phyloP scores from a whole-genome alignment of 768 basidiomycete species.

The Suillus subaureus region DNA sequence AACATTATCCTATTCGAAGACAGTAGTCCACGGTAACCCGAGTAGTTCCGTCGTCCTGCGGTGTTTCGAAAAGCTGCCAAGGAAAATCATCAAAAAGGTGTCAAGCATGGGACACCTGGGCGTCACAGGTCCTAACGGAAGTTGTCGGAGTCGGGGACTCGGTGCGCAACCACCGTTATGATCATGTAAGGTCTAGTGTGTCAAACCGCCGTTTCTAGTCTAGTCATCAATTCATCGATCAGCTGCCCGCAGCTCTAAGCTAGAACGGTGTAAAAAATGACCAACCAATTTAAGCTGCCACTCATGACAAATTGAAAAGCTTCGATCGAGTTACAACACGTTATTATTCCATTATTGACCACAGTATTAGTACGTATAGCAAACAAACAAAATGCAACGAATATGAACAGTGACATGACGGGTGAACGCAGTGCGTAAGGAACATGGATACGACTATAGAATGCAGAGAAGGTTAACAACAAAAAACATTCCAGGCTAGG shows the following conservation, averaged over 20 bases:
- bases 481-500: constrained; percentile 3
- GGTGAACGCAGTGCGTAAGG: constrained; percentile 6
- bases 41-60: too few species aligned
- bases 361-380: constrained; percentile 30
- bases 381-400: constrained; percentile 4
- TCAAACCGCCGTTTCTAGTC: not conserved
- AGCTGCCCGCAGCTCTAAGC: too few species aligned
- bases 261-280: not conserved
- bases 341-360: constrained; percentile 20
- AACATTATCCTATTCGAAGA: too few species aligned
- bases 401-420: constrained; percentile 18
- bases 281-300: not conserved
- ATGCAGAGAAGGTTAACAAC: constrained; percentile 11
- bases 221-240: not conserved
- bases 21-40: too few species aligned
- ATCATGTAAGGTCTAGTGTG: not conserved
- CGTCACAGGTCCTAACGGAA: too few species aligned
- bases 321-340: not conserved
- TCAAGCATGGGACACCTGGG: too few species aligned
- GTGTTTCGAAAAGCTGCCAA: too few species aligned
- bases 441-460: constrained; percentile 18
- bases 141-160: too few species aligned
- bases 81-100: too few species aligned
- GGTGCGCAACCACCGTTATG: too few species aligned
- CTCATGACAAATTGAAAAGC: not conserved